Base-by-base conservation (phyloP, 2,329 filamentous ascomycete species). In the Alternaria rosae region DNA sequence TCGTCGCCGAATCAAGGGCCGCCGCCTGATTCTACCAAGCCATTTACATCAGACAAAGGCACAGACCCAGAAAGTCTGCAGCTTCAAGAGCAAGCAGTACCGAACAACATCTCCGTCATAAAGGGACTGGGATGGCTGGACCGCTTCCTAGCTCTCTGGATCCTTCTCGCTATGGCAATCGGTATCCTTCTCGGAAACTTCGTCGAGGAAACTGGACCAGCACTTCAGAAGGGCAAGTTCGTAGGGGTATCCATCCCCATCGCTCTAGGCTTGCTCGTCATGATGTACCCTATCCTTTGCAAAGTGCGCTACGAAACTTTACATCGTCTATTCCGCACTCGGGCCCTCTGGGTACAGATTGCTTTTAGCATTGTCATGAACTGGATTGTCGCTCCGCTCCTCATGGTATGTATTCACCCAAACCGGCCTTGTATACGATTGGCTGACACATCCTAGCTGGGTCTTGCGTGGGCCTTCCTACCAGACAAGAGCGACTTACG, bases 251-350 rank as follows among this genome's bases (percentile, higher is more conserved):
- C 86, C 0, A 78, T 89, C 8, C 89, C 89, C 0, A 90, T 91
- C 90, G 91, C 91, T 1, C 79, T 94, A 42, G 91, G 92, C 0
- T 79, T 94, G 2, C 83, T 95, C 9, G 88, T 94, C 53, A 94
- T 95, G 91, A 95, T 94, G 91, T 94, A 94, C 72, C 92, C 92
- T 0, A 94, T 94, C 61, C 82, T 94, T 0, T 94, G 91, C 83
- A 94, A 93, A 75, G 89, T 94, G 4, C 87, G 87, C 26, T 94
- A 88, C 75, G 92, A 94, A 75, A 85, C 86, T 0, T 78, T 94
- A 25, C 91, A 91, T 76, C 79, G 84, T 6, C 80, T 92, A 9
- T 85, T 94, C 62, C 76, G 80, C 4, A 82, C 87, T 4, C 82
- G 83, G 3, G 81, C 82, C 3, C 80, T 94, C 3, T 94, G 91